Base-by-base conservation (phyloP, 176 grass and related monocot genomes). In the Avena atlantica region DNA sequence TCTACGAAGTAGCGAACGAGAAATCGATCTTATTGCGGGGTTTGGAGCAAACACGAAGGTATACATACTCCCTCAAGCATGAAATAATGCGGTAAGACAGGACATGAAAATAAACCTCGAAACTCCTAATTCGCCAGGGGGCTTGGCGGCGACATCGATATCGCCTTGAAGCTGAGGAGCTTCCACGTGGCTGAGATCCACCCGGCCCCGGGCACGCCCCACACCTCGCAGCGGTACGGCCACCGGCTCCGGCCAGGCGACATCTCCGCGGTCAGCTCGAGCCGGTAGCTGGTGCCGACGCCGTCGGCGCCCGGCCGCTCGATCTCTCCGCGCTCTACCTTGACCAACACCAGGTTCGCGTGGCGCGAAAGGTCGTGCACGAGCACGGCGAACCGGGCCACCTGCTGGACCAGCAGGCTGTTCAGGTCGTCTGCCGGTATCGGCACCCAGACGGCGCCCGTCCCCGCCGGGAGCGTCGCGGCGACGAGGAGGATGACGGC, bases 131-230 rank as follows among this genome's bases (percentile, higher is more conserved):
- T 52, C 51, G 3, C 51, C 51, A 16, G 13, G 13, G 12, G 13
- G 51, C 51, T 52, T 52, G 1, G 51, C 13, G 0, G 50, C 13
- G 51, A 52, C 17, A 57, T 57, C 17, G 19, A 11, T 12, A 8
- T 61, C 47, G 80, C 4, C 68, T 25, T 56, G 77, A 86, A 90
- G 88, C 70, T 60, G 70, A 2, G 70, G 19, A 90, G 88, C 83
- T 77, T 48, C 88, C 78, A 89, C 2, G 70, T n/a, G 21, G 21
- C 76, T 70, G 88, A 16, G 60, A 37, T 60, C 14, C 83, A 76
- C 1, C 88, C 88, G 24, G 78, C 69, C 1, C 88, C 88, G 24
- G 78, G 83, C 50, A 49, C 62, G 17, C 88, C 88, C 78, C 83
- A 16, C 59, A 81, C 83, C 36, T 69, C 17, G 83, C 69, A 81